Conservation (phyloP, 148 eudicot species). For the Chenopodium quinoa region DNA sequence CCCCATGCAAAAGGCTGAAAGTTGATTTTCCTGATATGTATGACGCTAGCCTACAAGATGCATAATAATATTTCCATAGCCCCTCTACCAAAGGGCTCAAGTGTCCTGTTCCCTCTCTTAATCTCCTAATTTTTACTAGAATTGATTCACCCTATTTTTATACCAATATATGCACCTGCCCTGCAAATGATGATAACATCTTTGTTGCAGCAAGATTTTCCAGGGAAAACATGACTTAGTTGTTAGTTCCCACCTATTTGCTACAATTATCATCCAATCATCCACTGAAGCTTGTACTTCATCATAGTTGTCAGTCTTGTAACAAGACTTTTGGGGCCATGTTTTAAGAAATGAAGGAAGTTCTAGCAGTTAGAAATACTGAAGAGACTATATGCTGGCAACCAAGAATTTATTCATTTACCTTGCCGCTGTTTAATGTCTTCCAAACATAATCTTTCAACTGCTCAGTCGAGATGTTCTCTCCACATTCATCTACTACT, state of each 20-base stretch:
- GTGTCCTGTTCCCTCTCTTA: background rate
- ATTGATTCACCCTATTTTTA: background rate
- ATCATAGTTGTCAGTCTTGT: background rate
- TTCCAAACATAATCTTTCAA: constrained; percentile 94
- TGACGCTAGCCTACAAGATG: background rate
- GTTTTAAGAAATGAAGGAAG: background rate
- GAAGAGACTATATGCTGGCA: background rate
- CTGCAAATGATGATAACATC: background rate
- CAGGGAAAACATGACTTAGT: background rate
- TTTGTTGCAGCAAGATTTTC: background rate
- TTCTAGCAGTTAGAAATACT: background rate
- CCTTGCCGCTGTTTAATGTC: constrained; percentile 97
- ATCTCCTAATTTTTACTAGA: background rate
- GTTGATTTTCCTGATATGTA: background rate
- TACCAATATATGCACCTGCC: background rate
- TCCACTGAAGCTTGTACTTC: background rate
- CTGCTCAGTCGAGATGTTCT: constrained; percentile 72
- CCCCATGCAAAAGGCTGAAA: background rate
- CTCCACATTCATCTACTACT: constrained; percentile 90
- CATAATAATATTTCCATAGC: too few species aligned
- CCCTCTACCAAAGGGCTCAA: too few species aligned
- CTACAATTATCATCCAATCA: background rate
- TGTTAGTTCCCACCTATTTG: background rate
- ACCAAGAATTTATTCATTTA: constrained; percentile 10
- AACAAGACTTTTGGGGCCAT: background rate